Base-by-base conservation (phyloP, 2,329 filamentous ascomycete genomes). In the Ramichloridium luteum region DNA sequence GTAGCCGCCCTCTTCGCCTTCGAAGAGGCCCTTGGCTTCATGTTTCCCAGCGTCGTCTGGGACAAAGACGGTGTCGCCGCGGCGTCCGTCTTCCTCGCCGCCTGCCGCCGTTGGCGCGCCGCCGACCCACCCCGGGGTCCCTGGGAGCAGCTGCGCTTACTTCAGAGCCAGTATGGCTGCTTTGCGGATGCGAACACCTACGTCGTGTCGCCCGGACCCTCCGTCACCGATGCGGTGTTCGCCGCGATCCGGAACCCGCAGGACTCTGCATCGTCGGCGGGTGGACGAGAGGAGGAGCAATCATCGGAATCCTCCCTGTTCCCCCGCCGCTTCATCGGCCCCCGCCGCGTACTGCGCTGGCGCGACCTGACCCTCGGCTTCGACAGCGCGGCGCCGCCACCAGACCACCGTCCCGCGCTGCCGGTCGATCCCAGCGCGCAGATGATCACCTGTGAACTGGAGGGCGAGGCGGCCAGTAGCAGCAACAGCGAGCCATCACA, bases 21-120 rank as follows among this genome's bases (percentile, higher is more conserved):
- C 41, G 74, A 78, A 51, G 74, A 78, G 53, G 74, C 74, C 5
- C 64, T 78, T 13, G 74, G 74, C 1, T 78, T 75, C 50, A 77
- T 77, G 74, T 73, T 77, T 33, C 63, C 72, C 1, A 54, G 62
- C 5, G 67, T 76, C 2, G 72, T 72, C 23, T 67, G 71, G 42
- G 74, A 78, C 52, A 78, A 78, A 45, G 74, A 78, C 48, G 73
- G 72, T 3, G 67, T 78, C 34, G 64, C 69, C 4, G 72, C 72
- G 2, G 69, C 72, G 3, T 62, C 67, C 8, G 59, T 74, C 11
- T 77, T 77, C 48, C 53, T 77, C 4, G 62, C 63, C 9, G 70
- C 70, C 1, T 60, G 64, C 35, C 60, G 62, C 12, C 54, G 61
- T 34, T 76, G 72, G 64, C 55, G 51, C 13, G 48, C 50, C 3